Evolutionary conservation across 306 rosid species (phyloP), one percentile per base, ranked within the genome.

Genomic region (Quercus cerris): DNA sequence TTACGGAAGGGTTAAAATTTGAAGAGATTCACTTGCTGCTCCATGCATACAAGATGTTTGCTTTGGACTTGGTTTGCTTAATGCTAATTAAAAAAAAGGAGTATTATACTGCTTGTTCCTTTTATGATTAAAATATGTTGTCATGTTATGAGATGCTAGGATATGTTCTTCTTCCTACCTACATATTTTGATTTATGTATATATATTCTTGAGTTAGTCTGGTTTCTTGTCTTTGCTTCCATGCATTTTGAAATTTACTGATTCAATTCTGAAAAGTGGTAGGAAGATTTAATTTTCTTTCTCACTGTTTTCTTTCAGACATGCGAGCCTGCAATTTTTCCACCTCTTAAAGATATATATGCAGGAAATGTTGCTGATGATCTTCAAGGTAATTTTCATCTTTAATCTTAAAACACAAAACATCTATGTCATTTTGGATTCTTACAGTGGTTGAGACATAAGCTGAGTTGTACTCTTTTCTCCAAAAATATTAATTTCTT

Each of bases 261-360:
- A 18, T 9, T 33, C 15, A 33, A 49, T 7, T 44, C 57, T 67
- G 20, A 30, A 23, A 66, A 19, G 25, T 67, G 49, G 38, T 33
- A 35, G 15, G 44, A 64, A 28, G 70, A 64, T 76, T 38, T 73
- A 52, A 23, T 27, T 56, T 31, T 83, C 75, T 30, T 31, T 75
- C 84, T 75, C 41, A 71, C 41, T 77, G 19, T 81, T 76, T 76
- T 84, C 73, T 55, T 78, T 75, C 92, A 95, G 98, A 95, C 97
- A 22, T 93, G 99, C 72, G 56, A 8, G 63, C 99, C 98, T 71
- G 89, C 99, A 72, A 93, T 95, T 83, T 80, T 95, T 0, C 99
- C 99, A 70, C 98, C 99, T 75, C 93, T 95, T 73, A 81, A 76
- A 83, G 91, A 93, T 72, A 89, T 95, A 82, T 95, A 91, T 79